Base-by-base conservation (phyloP, 169 alveolate genomes). In the Amoebophrya sp. region DNA sequence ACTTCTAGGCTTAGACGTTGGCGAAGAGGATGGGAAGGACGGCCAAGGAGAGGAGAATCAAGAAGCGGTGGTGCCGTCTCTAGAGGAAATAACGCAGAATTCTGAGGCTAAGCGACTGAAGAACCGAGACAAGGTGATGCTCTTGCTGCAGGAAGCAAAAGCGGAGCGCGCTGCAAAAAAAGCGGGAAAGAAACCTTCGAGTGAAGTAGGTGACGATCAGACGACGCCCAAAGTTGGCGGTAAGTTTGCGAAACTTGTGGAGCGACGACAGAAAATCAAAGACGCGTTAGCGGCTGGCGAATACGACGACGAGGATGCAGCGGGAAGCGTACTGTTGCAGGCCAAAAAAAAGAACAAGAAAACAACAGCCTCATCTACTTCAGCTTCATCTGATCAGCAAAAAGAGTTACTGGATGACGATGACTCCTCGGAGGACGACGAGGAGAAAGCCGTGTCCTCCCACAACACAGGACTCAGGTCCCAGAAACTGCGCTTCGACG, bases 141-240 rank as follows among this genome's bases (percentile, higher is more conserved):
- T 26, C 39, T 36, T 65, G 83, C 83, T 65, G 33, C 33, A 65
- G n/a, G 26, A 10, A 29, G 26, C 2, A 10, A 26, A 65, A 0
- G 83, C 12, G 26, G 83, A 65, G 26, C 39, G n/a, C 12, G 83
- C 1, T 29, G 2, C 36, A 0, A 0, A 29, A 6, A 65, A 96
- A 92, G 93, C 91, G 92, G 93, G 2, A 18, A 65, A 65, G 26
- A 1, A 65, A 18, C n/a, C n/a, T n/a, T n/a, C n/a, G n/a, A n/a
- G n/a, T n/a, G n/a, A n/a, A n/a, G n/a, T n/a, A n/a, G n/a, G n/a
- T n/a, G n/a, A n/a, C n/a, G n/a, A n/a, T n/a, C n/a, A n/a, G n/a
- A n/a, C n/a, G n/a, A n/a, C n/a, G n/a, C n/a, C n/a, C n/a, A n/a
- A n/a, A n/a, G n/a, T n/a, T n/a, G n/a, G n/a, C n/a, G 83, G 83